Conservation (phyloP, 1,139 yeast genomes). For the Pichia sp. region DNA sequence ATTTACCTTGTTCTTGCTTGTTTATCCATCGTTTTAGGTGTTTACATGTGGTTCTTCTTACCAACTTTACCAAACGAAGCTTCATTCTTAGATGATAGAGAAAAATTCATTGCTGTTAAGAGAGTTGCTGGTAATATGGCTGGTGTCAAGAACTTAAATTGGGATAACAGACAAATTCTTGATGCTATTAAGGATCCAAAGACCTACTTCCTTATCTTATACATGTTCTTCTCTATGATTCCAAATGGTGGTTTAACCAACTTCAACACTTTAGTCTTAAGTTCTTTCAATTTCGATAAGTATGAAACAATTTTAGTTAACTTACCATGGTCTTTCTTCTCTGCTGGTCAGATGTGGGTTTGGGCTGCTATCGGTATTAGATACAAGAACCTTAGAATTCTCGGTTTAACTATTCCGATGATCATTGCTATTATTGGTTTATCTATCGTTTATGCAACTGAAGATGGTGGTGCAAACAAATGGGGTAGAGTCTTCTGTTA, state of each 20-base stretch:
- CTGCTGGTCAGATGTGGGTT: constrained; percentile 24
- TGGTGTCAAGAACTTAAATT: constrained; percentile 23
- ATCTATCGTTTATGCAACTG: constrained; percentile 25
- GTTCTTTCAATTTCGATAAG: constrained; percentile 15
- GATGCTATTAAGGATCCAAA: constrained; percentile 22
- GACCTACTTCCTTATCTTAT: constrained; percentile 15
- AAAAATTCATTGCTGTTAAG: constrained; percentile 35
- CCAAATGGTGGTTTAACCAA: constrained; percentile 24
- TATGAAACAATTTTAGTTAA: constrained; percentile 16
- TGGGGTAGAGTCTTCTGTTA: constrained; percentile 27
- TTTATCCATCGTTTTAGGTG: constrained; percentile 47
- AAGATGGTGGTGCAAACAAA: constrained; percentile 20
- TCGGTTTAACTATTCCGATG: constrained; percentile 24
- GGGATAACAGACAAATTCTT: constrained; percentile 17
- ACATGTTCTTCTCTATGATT: constrained; percentile 18
- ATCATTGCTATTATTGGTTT: constrained; percentile 25
- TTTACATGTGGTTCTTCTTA: constrained; percentile 36
- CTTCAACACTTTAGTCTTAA: constrained; percentile 16
- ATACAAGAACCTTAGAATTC: constrained; percentile 21
- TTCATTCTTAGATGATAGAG: constrained; percentile 38
- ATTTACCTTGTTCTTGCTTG: constrained; percentile 47
- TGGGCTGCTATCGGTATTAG: constrained; percentile 21
- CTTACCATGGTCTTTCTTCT: constrained; percentile 20
- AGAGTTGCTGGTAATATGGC: constrained; percentile 29
- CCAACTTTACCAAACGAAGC: constrained; percentile 37